phyloP scores from a whole-genome alignment of 176 grass and related monocot genomes.

The Urochloa ruziziensis region DNA sequence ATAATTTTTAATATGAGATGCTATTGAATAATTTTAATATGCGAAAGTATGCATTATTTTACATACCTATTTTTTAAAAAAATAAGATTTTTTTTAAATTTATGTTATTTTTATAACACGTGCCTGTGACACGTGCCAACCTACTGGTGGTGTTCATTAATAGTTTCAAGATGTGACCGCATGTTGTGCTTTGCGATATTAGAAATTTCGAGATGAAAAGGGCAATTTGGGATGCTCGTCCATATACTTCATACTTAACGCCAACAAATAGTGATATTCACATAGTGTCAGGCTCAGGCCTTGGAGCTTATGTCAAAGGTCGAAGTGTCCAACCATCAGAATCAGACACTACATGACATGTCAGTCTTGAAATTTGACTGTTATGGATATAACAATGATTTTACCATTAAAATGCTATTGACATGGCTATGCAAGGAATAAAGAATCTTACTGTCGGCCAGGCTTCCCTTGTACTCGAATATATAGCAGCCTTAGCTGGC shows the following conservation, averaged over 20 bases:
- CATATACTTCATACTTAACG: neutral
- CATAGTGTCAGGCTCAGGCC: neutral
- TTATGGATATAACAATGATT: no score
- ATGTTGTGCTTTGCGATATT: constrained; percentile 7
- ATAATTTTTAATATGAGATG: no score
- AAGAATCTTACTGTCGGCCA: neutral
- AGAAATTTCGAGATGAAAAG: constrained; percentile 9
- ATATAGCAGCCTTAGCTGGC: neutral
- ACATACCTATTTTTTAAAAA: no score
- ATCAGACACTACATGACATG: constrained; percentile 3
- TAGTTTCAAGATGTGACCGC: neutral
- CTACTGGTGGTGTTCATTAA: neutral
- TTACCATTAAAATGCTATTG: neutral
- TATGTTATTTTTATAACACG: no score
- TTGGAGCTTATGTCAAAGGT: constrained; percentile 5
- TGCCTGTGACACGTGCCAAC: no score
- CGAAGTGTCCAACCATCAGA: constrained; percentile 20
- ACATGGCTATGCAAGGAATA: neutral
- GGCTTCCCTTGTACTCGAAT: neutral
- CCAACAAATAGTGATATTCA: constrained; percentile 16
- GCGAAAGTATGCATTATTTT: no score
- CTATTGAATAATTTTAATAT: no score
- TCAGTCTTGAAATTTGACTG: constrained; percentile 10
- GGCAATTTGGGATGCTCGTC: constrained; percentile 12
- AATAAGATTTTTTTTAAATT: no score